A percentile compares a stretch with the other conserved stretches of the same genome.
Evolutionary conservation across 2,329 filamentous ascomycete genomes (phyloP).

Genomic region (Paecilomyces variotii): DNA sequence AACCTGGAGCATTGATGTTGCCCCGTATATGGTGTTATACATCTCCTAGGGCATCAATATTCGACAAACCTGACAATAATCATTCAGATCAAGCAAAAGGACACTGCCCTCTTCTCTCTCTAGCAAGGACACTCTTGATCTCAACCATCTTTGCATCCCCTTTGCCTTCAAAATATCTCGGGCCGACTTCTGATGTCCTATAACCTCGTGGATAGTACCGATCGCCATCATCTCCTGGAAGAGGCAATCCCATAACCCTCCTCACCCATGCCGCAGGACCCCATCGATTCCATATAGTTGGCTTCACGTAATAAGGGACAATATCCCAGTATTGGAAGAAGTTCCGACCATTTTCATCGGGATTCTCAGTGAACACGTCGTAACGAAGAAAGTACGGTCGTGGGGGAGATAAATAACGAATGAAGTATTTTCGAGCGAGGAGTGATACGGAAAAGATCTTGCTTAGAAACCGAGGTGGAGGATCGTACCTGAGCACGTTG

Average conservation of each 20-base stretch:
- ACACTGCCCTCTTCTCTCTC: slow-evolving; percentile 37
- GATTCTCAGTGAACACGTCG: slow-evolving; percentile 34
- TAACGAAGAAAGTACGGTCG: slow-evolving; percentile 38
- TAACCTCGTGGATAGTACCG: slow-evolving; percentile 45
- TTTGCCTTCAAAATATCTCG: slow-evolving; percentile 45
- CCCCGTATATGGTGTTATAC: too few species aligned
- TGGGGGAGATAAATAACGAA: slow-evolving; percentile 55
- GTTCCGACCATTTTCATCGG: slow-evolving; percentile 49
- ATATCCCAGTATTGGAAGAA: slow-evolving; percentile 47
- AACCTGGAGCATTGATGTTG: too few species aligned
- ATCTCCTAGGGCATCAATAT: too few species aligned
- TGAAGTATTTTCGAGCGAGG: slow-evolving; percentile 43
- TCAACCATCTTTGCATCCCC: slow-evolving; percentile 44
- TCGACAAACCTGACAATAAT: too few species aligned
- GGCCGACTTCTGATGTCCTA: slow-evolving; percentile 52
- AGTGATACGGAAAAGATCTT: slow-evolving; percentile 43
- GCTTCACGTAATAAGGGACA: slow-evolving; percentile 57
- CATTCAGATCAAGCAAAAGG: slow-evolving; percentile 30
- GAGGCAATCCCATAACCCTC: slow-evolving; percentile 36
- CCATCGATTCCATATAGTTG: slow-evolving; percentile 56
- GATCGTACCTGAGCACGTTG: slow-evolving; percentile 25
- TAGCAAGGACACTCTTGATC: slow-evolving; percentile 30
- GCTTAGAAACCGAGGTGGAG: slow-evolving; percentile 26
- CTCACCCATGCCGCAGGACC: slow-evolving; percentile 48
- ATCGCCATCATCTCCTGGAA: slow-evolving; percentile 41